Base-by-base conservation (phyloP, 1,284 basidiomycete species). In the Tilletiaria anomala region DNA sequence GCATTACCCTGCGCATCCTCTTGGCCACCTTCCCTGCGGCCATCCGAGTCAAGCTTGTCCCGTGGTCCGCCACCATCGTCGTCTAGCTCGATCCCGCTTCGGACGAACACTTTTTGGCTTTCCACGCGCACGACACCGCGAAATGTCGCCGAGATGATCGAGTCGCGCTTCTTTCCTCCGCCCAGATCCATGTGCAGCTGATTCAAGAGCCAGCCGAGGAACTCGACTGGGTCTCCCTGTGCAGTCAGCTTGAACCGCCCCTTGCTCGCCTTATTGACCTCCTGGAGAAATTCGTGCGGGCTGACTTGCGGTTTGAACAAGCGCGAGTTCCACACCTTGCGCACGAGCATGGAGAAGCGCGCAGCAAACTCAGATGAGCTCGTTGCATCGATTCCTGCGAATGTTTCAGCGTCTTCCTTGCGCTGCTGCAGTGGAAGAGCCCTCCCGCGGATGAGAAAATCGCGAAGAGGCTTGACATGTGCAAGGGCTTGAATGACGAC, bases 261-360 rank as follows among this genome's bases (percentile, higher is more conserved):
- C 22, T 73, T 75, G 59, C 83, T 88, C 23, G 80, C 80, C 50
- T 83, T 76, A 49, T 82, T 80, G 35, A 97, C 88, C 70, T 97
- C 91, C 69, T 99, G 93, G 48, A 94, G 70, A 65, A 97, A 89
- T 68, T 99, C 93, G 69, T 97, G 93, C 6, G 93, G 93, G 53
- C 82, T 86, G 50, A 96, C 88, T 74, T 99, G 93, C 43, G 83
- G 82, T 69, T 99, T 99, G 78, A 97, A 65, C 10, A 50, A 51
- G 10, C 50, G 50, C 16, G 56, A 51, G 23, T 96, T 97, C 93
- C 93, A 99, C 19, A 96, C 68, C 66, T 94, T 88, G 68, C 86
- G 82, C 23, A 86, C 77, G 32, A 96, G 73, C 29, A 78, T 75
- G 21, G 84, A 80, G 36, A 68, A 68, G 21, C 89, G 79, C 53